phyloP scores from a whole-genome alignment of 1,284 basidiomycete genomes.

The Fomitopsis schrenkii region DNA sequence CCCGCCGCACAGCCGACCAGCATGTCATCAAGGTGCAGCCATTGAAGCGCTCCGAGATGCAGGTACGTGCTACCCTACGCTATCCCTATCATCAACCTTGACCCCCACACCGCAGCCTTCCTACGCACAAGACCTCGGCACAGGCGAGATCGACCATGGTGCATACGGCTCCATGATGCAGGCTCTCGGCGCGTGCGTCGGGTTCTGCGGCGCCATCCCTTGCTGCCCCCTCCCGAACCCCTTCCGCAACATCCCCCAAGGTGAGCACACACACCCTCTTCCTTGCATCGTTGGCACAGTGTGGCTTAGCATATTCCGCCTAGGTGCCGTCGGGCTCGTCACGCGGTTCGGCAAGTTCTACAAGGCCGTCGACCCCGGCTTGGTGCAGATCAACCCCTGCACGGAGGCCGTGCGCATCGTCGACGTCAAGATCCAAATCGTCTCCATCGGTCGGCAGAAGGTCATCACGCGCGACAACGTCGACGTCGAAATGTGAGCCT shows the following conservation, averaged over 20 bases:
- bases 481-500: constrained; percentile 72
- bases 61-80: constrained; percentile 40
- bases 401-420: constrained; percentile 81
- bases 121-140: constrained; percentile 86
- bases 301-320: constrained; percentile 1
- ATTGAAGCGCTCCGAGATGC: constrained; percentile 81
- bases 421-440: constrained; percentile 94
- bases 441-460: constrained; percentile 79
- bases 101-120: constrained; percentile 52
- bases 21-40: constrained; percentile 71
- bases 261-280: constrained; percentile 27
- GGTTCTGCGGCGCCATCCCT: constrained; percentile 76
- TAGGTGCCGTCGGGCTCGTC: constrained; percentile 87
- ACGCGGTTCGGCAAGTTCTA: constrained; percentile 93
- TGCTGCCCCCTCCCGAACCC: constrained; percentile 83
- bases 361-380: constrained; percentile 90
- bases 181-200: constrained; percentile 52
- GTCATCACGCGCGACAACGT: constrained; percentile 91
- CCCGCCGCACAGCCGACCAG: constrained; percentile 37
- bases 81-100: constrained; percentile 18
- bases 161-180: constrained; percentile 83
- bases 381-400: constrained; percentile 91
- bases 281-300: not conserved
- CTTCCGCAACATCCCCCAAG: constrained; percentile 79
- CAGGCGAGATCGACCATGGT: constrained; percentile 70